Conservation (phyloP, 2,329 filamentous ascomycete species). For the Trichocomaceae sp. region DNA sequence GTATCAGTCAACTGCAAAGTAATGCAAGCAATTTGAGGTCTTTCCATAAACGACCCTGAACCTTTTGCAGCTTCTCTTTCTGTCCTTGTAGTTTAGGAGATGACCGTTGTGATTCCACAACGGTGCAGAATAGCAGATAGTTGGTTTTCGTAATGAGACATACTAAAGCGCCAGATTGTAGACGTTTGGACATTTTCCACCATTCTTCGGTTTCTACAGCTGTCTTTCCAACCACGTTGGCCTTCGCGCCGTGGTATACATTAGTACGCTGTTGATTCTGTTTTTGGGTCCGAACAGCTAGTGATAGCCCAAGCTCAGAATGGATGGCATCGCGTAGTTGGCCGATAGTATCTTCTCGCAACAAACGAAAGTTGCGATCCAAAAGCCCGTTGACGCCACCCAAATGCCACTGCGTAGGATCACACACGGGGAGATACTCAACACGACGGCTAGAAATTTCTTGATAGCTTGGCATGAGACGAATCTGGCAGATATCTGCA, state of each 20-base stretch:
- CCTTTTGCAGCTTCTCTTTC: constrained; percentile 10
- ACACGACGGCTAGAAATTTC: constrained; percentile 26
- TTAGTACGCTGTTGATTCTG: constrained; percentile 1
- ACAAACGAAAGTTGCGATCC: constrained; percentile 33
- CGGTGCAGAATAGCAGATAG: constrained; percentile 23
- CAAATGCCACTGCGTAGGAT: constrained; percentile 24
- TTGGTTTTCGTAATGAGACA: constrained; percentile 20
- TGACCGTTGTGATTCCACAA: constrained; percentile 13
- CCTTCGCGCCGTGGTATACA: constrained; percentile 1
- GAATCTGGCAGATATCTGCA: constrained; percentile 26
- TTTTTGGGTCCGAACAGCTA: neutral
- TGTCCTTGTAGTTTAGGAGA: neutral
- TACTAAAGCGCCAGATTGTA: constrained; percentile 25
- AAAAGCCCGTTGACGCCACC: constrained; percentile 23
- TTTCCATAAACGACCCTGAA: constrained; percentile 18
- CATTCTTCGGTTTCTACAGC: constrained; percentile 22
- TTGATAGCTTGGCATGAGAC: constrained; percentile 31
- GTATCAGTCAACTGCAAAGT: constrained; percentile 14
- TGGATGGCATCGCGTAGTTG: constrained; percentile 28
- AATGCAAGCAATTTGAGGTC: constrained; percentile 23
- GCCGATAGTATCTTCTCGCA: constrained; percentile 31
- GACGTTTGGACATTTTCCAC: constrained; percentile 26
- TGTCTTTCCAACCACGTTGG: neutral
- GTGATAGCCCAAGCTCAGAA: constrained; percentile 4
- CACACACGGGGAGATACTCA: constrained; percentile 30